Percentiles rank a stretch among this genome's conserved stretches.
phyloP scores from a whole-genome alignment of 441 rosid species.

The Hura crepitans region DNA sequence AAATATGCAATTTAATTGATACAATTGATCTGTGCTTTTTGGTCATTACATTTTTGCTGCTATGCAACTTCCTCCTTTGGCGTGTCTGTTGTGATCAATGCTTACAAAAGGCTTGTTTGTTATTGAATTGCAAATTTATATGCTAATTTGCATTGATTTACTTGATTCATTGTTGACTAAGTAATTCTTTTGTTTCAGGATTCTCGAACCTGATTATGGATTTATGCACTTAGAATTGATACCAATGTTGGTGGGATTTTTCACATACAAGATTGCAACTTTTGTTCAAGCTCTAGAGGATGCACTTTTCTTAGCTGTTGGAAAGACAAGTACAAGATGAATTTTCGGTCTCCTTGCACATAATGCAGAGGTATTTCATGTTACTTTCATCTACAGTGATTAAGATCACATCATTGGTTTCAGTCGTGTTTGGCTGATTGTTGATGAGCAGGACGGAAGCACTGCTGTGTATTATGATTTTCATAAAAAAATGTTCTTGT shows the following conservation, averaged over 20 bases:
- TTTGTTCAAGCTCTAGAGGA: conserved; percentile 74
- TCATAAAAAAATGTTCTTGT: too few species aligned
- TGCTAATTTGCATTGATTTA: background rate
- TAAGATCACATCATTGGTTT: background rate
- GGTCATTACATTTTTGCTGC: background rate
- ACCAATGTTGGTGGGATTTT: conserved; percentile 88
- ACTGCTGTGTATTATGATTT: too few species aligned
- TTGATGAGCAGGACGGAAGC: too few species aligned
- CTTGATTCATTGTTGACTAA: background rate
- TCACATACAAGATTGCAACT: conserved; percentile 85
- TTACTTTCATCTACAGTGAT: background rate
- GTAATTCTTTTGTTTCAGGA: conserved; percentile 41
- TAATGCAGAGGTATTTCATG: conserved; percentile 13
- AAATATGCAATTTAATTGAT: background rate
- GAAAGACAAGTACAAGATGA: conserved; percentile 30
- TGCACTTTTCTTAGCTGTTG: conserved; percentile 39
- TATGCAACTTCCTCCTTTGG: background rate
- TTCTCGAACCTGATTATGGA: conserved; percentile 79
- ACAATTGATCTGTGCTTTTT: background rate
- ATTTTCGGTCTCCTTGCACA: background rate
- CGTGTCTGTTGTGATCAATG: background rate
- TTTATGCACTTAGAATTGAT: conserved; percentile 67
- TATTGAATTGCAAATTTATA: background rate
- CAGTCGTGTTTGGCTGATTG: too few species aligned
- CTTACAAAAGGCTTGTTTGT: background rate